phyloP scores from a whole-genome alignment of 257 asterid genomes.

The Scutellaria baicalensis region DNA sequence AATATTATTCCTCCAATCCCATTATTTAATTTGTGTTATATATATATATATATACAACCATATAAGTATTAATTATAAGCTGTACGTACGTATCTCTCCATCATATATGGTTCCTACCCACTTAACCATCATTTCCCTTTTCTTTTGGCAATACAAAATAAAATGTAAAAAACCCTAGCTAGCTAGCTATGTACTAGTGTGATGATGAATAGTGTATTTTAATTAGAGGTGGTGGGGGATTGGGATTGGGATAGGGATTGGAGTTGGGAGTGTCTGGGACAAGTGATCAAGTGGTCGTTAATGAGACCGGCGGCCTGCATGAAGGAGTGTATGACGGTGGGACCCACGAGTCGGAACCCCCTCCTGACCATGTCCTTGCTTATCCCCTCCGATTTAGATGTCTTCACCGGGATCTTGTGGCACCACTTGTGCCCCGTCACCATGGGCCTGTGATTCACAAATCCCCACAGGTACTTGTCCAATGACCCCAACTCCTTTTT shows the following conservation, averaged over 20 bases:
- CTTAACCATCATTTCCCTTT: too few species aligned
- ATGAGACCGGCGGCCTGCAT: constrained; percentile 90
- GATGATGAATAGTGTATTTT: too few species aligned
- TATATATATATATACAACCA: too few species aligned
- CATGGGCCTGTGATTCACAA: constrained; percentile 59
- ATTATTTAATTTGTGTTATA: too few species aligned
- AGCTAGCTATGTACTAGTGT: too few species aligned
- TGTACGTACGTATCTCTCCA: too few species aligned
- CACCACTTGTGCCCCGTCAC: constrained; percentile 50
- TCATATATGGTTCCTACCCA: too few species aligned
- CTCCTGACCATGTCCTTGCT: constrained; percentile 85
- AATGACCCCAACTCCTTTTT: constrained; percentile 49
- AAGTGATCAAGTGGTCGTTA: constrained; percentile 69
- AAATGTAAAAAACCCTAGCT: too few species aligned
- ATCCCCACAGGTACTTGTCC: constrained; percentile 67
- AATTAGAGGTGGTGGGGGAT: not conserved
- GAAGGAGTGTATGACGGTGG: constrained; percentile 74
- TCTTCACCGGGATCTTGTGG: constrained; percentile 76
- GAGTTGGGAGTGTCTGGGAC: constrained; percentile 47
- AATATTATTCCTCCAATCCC: too few species aligned
- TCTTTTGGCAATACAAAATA: too few species aligned
- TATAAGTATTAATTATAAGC: too few species aligned
- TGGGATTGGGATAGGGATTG: not conserved
- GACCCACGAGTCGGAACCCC: constrained; percentile 75
- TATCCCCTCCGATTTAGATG: constrained; percentile 75